phyloP scores from a whole-genome alignment of 192 early-diverging fungal genomes.

The Helicostylum pulchrum region DNA sequence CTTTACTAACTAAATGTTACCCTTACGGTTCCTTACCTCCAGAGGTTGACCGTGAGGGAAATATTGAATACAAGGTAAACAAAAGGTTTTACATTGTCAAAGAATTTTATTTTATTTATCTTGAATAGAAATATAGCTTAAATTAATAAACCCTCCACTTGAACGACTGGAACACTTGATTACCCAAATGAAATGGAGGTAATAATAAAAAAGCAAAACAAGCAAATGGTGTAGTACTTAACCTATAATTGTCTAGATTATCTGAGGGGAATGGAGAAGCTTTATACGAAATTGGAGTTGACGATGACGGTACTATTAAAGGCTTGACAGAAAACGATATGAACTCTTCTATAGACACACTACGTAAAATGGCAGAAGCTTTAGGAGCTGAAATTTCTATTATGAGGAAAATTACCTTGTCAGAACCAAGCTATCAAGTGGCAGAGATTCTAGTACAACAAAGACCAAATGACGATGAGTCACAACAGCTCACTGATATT shows the following conservation, averaged over 20 bases:
- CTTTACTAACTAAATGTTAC: conserved; percentile 2
- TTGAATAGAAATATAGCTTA: conserved; percentile 56
- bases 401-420: conserved; percentile 45
- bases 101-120: neutral
- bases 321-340: conserved; percentile 59
- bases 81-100: neutral
- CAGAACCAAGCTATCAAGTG: conserved; percentile 47
- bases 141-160: conserved; percentile 60
- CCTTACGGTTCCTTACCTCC: conserved; percentile 54
- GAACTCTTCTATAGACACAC: conserved; percentile 54
- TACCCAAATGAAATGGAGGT: conserved; percentile 90
- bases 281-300: conserved; percentile 87
- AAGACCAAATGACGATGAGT: conserved; percentile 42
- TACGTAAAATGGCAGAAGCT: conserved; percentile 59
- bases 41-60: conserved; percentile 81
- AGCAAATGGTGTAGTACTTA: neutral
- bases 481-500: conserved; percentile 72
- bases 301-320: conserved; percentile 78
- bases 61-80: conserved; percentile 83
- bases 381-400: conserved; percentile 67
- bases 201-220: neutral
- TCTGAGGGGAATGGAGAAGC: conserved; percentile 86
- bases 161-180: conserved; percentile 81
- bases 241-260: conserved; percentile 36
- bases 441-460: conserved; percentile 76